These are phyloP conservation scores for Penicillium malachiteum DNA, from an alignment of 495 filamentous ascomycete species.

Conservation along the genomic window DNA sequence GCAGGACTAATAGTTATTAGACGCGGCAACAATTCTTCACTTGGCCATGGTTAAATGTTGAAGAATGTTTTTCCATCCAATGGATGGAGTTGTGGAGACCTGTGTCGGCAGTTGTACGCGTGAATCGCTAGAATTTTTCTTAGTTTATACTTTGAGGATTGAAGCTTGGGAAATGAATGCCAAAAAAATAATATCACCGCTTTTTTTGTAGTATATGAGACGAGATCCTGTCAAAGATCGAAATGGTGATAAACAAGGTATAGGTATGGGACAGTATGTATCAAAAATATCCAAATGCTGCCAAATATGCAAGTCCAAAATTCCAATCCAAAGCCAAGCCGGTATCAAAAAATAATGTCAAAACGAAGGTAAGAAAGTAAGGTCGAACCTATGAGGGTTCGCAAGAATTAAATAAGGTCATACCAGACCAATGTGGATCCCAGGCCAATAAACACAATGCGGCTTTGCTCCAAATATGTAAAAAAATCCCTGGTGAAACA, in stretches of 20 bases:
- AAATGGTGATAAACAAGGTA: conserved; percentile 7
- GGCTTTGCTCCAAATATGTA: conserved; percentile 32
- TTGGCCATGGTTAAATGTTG: neutral
- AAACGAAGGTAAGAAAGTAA: conserved; percentile 14
- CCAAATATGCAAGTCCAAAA: conserved; percentile 29
- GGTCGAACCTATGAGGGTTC: conserved; percentile 12
- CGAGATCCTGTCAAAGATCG: conserved; percentile 3
- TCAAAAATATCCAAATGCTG: conserved; percentile 22
- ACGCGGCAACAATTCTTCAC: neutral
- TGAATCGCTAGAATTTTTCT: neutral
- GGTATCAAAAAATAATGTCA: conserved; percentile 7
- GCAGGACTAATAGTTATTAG: neutral
- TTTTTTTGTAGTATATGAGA: conserved; percentile 10
- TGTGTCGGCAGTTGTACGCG: neutral
- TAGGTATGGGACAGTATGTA: conserved; percentile 25
- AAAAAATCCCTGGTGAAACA: conserved; percentile 19
- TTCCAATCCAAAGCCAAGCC: conserved; percentile 16
- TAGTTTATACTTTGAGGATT: neutral
- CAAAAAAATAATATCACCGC: neutral
- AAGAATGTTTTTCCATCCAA: neutral
- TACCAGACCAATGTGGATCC: conserved; percentile 25
- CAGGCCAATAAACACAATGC: conserved; percentile 33
- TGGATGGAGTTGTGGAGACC: neutral
- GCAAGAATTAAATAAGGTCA: conserved; percentile 24
- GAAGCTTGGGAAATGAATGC: neutral